Conservation (phyloP, 306 rosid species). For the Sindora glabra region DNA sequence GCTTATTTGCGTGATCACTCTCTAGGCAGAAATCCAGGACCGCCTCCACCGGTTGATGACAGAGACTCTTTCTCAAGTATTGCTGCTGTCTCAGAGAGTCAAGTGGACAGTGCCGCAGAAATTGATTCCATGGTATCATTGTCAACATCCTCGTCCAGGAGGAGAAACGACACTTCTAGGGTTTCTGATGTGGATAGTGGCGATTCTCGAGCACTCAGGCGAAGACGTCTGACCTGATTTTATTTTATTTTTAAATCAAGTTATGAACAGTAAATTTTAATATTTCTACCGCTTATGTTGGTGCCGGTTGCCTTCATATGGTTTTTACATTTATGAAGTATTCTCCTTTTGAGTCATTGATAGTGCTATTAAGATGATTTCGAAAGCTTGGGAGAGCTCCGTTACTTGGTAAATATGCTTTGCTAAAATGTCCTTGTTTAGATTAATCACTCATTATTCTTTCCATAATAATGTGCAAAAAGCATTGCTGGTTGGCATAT, state of each 20-base stretch:
- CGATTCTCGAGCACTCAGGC: conserved; percentile 53
- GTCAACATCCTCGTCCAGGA: conserved; percentile 89
- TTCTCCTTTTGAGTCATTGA: background rate
- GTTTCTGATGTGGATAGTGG: conserved; percentile 56
- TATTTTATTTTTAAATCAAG: background rate
- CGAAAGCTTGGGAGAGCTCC: too few species aligned
- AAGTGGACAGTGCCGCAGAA: conserved; percentile 79
- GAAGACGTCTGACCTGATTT: conserved; percentile 50
- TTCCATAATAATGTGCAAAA: too few species aligned
- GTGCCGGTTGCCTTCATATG: conserved; percentile 11
- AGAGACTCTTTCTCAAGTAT: conserved; percentile 88
- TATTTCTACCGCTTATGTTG: background rate
- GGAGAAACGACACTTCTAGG: conserved; percentile 45
- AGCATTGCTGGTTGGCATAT: too few species aligned
- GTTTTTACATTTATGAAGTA: background rate
- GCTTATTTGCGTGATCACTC: conserved; percentile 50
- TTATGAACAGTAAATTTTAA: background rate
- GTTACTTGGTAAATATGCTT: too few species aligned
- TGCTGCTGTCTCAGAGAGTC: conserved; percentile 89
- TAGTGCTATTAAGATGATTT: conserved; percentile 7
- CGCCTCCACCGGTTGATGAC: conserved; percentile 66
- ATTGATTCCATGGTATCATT: conserved; percentile 84
- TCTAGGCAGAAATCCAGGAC: conserved; percentile 56
- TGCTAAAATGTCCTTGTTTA: too few species aligned
- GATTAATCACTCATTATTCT: too few species aligned